A percentile compares a stretch with the other conserved stretches of the same genome.
phyloP scores from a whole-genome alignment of 2,329 filamentous ascomycete genomes.

The Paecilomyces niveus region DNA sequence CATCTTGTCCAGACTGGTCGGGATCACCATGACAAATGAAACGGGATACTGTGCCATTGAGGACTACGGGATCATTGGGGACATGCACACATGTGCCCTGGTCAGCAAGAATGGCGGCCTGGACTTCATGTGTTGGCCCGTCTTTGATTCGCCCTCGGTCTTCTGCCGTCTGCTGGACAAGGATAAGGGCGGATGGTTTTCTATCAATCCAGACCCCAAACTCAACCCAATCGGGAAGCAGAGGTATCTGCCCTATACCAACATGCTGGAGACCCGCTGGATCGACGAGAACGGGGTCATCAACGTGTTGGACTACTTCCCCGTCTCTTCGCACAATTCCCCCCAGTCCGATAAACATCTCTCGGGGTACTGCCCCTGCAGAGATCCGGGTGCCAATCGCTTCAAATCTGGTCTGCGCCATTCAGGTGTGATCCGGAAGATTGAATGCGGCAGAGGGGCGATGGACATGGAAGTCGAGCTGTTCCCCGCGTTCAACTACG shows the following conservation, averaged over 20 bases:
- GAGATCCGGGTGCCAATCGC: constrained; percentile 38
- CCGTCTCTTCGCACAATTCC: constrained; percentile 56
- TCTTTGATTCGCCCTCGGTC: constrained; percentile 70
- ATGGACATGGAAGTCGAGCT: constrained; percentile 62
- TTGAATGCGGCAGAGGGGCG: constrained; percentile 64
- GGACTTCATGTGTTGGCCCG: constrained; percentile 76
- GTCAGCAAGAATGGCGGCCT: constrained; percentile 66
- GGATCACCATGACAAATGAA: background rate
- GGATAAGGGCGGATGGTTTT: constrained; percentile 67
- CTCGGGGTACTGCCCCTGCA: constrained; percentile 28
- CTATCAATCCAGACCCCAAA: constrained; percentile 48
- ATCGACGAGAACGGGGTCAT: constrained; percentile 69
- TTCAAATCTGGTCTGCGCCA: constrained; percentile 41
- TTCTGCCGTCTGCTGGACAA: constrained; percentile 71
- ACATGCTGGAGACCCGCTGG: constrained; percentile 70
- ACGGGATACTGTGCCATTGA: constrained; percentile 47
- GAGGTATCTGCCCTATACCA: constrained; percentile 67
- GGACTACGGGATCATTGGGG: constrained; percentile 73
- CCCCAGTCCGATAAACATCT: constrained; percentile 23
- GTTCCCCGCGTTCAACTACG: constrained; percentile 68
- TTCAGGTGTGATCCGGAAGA: constrained; percentile 54
- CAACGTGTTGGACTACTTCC: constrained; percentile 69
- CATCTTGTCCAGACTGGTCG: background rate
- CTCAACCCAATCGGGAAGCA: constrained; percentile 61
- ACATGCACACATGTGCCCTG: constrained; percentile 73